Percentiles rank a stretch among this genome's conserved stretches.
Evolutionary conservation across 768 basidiomycete genomes (phyloP).

Genomic region (Multifurca ochricompacta): DNA sequence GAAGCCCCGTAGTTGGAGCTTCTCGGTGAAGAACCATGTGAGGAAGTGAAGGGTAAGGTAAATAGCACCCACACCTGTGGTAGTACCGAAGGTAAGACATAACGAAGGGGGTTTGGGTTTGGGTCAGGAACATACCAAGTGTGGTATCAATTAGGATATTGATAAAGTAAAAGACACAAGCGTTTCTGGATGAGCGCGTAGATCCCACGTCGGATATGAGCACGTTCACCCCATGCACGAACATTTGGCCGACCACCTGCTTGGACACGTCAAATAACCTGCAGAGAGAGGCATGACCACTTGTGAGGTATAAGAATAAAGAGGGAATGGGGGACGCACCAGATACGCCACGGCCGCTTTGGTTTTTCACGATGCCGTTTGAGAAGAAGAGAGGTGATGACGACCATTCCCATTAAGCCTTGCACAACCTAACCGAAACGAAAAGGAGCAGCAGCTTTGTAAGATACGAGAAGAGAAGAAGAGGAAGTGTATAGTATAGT

Average conservation of each 20-base stretch:
- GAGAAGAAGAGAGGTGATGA: constrained; percentile 77
- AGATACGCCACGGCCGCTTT: constrained; percentile 88
- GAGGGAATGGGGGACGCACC: constrained; percentile 47
- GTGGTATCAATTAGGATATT: constrained; percentile 92
- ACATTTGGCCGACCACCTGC: constrained; percentile 80
- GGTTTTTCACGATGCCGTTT: constrained; percentile 84
- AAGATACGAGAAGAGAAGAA: neutral
- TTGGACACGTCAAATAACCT: constrained; percentile 94
- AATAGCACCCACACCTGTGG: constrained; percentile 71
- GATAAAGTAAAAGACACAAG: constrained; percentile 88
- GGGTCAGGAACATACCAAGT: constrained; percentile 57
- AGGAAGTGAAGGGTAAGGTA: constrained; percentile 62
- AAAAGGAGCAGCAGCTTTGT: constrained; percentile 6
- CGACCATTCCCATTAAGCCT: constrained; percentile 81
- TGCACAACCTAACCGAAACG: constrained; percentile 80
- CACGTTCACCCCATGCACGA: constrained; percentile 73
- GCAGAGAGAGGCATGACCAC: neutral
- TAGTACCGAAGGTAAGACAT: neutral
- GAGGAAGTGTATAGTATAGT: no score
- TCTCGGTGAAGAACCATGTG: constrained; percentile 58
- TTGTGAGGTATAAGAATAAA: neutral
- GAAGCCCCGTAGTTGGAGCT: constrained; percentile 62
- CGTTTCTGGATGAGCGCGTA: constrained; percentile 61
- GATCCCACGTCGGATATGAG: constrained; percentile 75
- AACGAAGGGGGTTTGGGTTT: neutral